phyloP scores from a whole-genome alignment of 164 flowering plant species.

The Dillenia turbinata region DNA sequence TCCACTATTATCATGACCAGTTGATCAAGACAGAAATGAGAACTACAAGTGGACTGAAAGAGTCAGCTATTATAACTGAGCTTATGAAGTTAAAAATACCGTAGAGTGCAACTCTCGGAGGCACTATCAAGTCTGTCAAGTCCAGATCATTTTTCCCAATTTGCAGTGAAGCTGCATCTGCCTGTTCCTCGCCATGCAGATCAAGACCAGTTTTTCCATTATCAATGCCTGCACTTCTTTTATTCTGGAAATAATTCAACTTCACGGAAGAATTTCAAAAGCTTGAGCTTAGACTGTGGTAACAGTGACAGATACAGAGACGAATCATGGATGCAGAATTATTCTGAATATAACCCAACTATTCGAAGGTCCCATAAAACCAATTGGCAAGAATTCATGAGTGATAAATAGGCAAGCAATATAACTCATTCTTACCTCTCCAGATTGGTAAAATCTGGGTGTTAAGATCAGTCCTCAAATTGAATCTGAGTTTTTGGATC shows the following conservation, averaged over 20 bases:
- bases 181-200: slow-evolving; percentile 20
- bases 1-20: background rate
- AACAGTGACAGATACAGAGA: too few relatives aligned
- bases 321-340: too few relatives aligned
- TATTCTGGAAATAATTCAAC: slow-evolving; percentile 19
- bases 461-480: too few relatives aligned
- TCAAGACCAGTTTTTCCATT: slow-evolving; percentile 20
- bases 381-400: too few relatives aligned
- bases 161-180: slow-evolving; percentile 18
- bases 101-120: slow-evolving; percentile 24
- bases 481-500: too few relatives aligned
- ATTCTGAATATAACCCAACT: too few relatives aligned
- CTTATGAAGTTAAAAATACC: slow-evolving; percentile 28
- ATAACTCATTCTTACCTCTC: too few relatives aligned
- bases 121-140: slow-evolving; percentile 12
- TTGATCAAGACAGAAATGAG: background rate
- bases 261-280: background rate
- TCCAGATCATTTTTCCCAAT: slow-evolving; percentile 24
- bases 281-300: too few relatives aligned
- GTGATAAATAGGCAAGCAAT: too few relatives aligned
- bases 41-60: background rate
- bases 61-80: background rate
- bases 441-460: too few relatives aligned
- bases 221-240: slow-evolving; percentile 15
- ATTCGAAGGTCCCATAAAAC: too few relatives aligned